Conservation (phyloP, 2,329 filamentous ascomycete genomes). For the Fusarium multiceps region DNA sequence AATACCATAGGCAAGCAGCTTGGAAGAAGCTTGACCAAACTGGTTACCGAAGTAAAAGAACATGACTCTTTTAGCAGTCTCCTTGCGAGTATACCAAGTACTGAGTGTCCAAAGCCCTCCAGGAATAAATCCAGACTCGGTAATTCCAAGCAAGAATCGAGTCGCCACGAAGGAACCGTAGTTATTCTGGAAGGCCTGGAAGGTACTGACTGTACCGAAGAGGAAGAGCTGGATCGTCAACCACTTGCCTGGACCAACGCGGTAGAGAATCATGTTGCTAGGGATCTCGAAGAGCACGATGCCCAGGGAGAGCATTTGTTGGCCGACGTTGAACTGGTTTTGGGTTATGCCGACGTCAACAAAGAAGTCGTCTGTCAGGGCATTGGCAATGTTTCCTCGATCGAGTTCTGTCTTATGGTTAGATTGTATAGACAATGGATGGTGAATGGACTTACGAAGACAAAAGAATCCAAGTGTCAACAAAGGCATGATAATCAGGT, state of each 20-base stretch:
- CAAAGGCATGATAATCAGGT: constrained; percentile 57
- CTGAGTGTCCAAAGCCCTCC: constrained; percentile 63
- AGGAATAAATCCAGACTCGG: constrained; percentile 67
- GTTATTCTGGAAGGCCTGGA: constrained; percentile 63
- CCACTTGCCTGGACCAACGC: constrained; percentile 61
- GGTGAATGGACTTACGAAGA: constrained; percentile 49
- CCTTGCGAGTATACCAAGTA: constrained; percentile 65
- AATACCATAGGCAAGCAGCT: constrained; percentile 58
- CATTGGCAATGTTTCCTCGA: constrained; percentile 58
- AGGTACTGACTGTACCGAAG: constrained; percentile 64
- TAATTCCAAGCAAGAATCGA: constrained; percentile 63
- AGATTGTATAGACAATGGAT: not conserved
- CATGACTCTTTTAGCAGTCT: constrained; percentile 64
- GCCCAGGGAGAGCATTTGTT: constrained; percentile 62
- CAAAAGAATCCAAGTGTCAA: constrained; percentile 57
- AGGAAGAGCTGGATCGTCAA: constrained; percentile 64
- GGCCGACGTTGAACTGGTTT: constrained; percentile 64
- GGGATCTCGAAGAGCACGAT: constrained; percentile 60
- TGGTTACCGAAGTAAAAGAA: constrained; percentile 68
- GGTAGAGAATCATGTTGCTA: constrained; percentile 52
- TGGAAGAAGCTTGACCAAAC: constrained; percentile 55
- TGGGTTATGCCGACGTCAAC: constrained; percentile 61
- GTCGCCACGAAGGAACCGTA: constrained; percentile 61
- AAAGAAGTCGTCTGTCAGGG: constrained; percentile 62
- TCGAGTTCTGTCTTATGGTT: constrained; percentile 49